Evolutionary conservation across 495 filamentous ascomycete genomes (phyloP).

Genomic region (Hyaloscypha variabilis): DNA sequence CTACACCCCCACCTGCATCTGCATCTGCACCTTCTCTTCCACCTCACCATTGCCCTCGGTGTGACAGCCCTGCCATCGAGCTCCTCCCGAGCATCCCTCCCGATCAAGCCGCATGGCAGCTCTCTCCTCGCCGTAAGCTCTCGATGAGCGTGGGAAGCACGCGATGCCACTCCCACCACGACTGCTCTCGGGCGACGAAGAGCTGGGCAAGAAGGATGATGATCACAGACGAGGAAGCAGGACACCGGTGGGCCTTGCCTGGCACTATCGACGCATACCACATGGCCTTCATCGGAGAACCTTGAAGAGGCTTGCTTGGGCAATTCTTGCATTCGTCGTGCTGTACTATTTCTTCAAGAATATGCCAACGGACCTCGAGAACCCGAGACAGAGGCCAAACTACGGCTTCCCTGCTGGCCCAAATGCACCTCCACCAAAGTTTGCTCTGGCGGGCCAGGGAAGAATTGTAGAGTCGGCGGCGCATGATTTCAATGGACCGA

Average conservation of each 20-base stretch:
- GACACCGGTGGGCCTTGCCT: conserved; percentile 12
- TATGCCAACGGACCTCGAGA: conserved; percentile 40
- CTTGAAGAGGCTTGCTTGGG: conserved; percentile 41
- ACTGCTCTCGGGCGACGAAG: conserved; percentile 58
- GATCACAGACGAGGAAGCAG: conserved; percentile 51
- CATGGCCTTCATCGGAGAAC: conserved; percentile 23
- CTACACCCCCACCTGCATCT: too few species aligned
- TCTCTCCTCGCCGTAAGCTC: conserved; percentile 18
- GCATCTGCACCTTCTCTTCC: too few species aligned
- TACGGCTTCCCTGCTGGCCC: conserved; percentile 14
- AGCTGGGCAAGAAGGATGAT: conserved; percentile 72
- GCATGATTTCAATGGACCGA: conserved; percentile 55
- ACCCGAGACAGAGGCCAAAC: conserved; percentile 17
- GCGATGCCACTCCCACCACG: conserved; percentile 47
- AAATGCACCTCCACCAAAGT: neutral
- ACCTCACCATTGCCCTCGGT: neutral
- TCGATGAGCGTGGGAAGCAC: conserved; percentile 24
- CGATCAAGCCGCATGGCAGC: conserved; percentile 21
- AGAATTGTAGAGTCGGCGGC: neutral
- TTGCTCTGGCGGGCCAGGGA: neutral
- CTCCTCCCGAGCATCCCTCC: conserved; percentile 1
- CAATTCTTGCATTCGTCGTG: conserved; percentile 43
- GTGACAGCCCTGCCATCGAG: neutral
- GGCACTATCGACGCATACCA: conserved; percentile 22
- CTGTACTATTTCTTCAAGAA: conserved; percentile 58